Conservation (phyloP, 2,329 filamentous ascomycete species). For the Pyrenochaeta sp. region DNA sequence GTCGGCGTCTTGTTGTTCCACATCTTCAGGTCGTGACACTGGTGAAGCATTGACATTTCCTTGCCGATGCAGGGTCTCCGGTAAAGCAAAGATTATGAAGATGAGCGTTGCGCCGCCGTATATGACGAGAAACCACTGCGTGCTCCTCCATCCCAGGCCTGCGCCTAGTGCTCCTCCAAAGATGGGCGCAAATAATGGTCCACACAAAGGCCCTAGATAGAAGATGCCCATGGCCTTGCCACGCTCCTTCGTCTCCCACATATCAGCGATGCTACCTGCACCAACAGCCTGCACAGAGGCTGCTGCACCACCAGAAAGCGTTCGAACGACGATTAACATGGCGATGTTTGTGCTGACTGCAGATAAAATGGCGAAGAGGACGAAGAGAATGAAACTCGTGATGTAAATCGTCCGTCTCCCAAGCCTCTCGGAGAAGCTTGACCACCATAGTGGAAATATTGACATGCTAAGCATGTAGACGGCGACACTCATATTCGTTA, state of each 20-base stretch:
- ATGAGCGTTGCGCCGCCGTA: slow-evolving; percentile 46
- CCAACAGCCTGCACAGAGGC: slow-evolving; percentile 51
- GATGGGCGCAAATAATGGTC: slow-evolving; percentile 50
- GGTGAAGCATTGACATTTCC: slow-evolving; percentile 14
- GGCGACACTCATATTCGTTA: slow-evolving; percentile 52
- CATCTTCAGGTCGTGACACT: not conserved
- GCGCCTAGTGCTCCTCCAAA: slow-evolving; percentile 47
- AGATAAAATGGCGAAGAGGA: not conserved
- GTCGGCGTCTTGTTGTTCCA: slow-evolving; percentile 7
- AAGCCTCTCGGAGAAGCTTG: slow-evolving; percentile 47
- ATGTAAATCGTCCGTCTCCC: slow-evolving; percentile 50
- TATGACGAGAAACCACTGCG: slow-evolving; percentile 51
- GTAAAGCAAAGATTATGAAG: slow-evolving; percentile 45
- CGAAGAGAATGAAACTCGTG: slow-evolving; percentile 44
- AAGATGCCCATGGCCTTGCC: slow-evolving; percentile 51
- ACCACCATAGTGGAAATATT: slow-evolving; percentile 54
- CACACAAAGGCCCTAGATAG: slow-evolving; percentile 50
- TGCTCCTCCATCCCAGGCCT: slow-evolving; percentile 48
- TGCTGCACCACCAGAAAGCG: slow-evolving; percentile 48
- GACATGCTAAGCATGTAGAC: slow-evolving; percentile 54
- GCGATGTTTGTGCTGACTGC: slow-evolving; percentile 35
- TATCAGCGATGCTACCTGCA: slow-evolving; percentile 49
- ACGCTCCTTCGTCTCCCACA: slow-evolving; percentile 49
- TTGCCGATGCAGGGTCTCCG: slow-evolving; percentile 40
- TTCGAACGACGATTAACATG: slow-evolving; percentile 49